Percentiles rank a stretch among this genome's conserved stretches.
phyloP scores from a whole-genome alignment of 106 monocot species.

The Dioscorea zingiberensis region DNA sequence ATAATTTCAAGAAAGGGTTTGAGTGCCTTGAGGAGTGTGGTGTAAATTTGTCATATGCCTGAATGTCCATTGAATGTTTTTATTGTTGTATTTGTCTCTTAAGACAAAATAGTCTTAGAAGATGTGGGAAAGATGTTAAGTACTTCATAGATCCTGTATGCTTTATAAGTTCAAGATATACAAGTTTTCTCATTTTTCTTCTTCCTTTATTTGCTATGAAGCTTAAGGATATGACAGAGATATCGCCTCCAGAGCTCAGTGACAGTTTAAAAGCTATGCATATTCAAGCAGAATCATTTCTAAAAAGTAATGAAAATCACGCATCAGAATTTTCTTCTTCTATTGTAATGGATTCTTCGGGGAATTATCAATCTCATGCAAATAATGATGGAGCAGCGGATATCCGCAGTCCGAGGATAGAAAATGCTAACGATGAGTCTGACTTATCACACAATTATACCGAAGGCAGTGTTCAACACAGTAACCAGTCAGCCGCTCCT shows the following conservation, averaged over 20 bases:
- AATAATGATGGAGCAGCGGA: slow-evolving; percentile 7
- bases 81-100: too few relatives aligned
- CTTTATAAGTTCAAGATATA: slow-evolving; percentile 8
- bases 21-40: too few relatives aligned
- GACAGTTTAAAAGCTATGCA: slow-evolving; percentile 33
- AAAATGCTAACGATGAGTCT: neutral
- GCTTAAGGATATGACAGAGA: slow-evolving; percentile 54
- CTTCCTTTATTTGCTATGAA: slow-evolving; percentile 21
- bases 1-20: too few relatives aligned
- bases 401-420: neutral
- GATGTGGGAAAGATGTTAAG: neutral
- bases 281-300: slow-evolving; percentile 33
- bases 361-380: slow-evolving; percentile 13
- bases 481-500: neutral
- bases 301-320: slow-evolving; percentile 9
- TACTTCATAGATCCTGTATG: neutral
- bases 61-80: too few relatives aligned
- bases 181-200: too few relatives aligned
- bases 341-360: slow-evolving; percentile 1
- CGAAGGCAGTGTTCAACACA: neutral
- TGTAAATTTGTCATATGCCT: too few relatives aligned
- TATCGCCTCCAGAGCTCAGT: slow-evolving; percentile 31
- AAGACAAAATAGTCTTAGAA: too few relatives aligned
- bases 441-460: neutral
- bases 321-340: slow-evolving; percentile 10